Base-by-base conservation (phyloP, 257 asterid genomes). In the Solanum clarkiae region DNA sequence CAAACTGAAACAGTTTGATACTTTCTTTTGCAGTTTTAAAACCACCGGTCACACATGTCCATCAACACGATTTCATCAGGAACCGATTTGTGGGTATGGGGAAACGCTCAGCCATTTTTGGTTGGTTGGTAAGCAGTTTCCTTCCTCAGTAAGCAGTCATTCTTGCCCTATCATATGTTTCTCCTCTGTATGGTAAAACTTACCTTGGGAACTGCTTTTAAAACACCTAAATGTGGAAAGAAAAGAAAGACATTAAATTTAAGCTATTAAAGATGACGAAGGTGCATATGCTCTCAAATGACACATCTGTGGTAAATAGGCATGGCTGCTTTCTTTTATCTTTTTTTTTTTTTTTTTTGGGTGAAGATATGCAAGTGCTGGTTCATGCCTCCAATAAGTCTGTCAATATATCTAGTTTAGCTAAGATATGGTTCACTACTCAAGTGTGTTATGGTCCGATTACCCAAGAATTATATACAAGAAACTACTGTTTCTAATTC, bases 11-110 rank as follows among this genome's bases (percentile, higher is more conserved):
- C 45, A 42, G 18, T 22, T 62, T 62, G 75, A n/a, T 42, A 22
- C 29, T 9, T 62, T 69, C 26, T 45, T 54, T 16, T 89, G 90
- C 97, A 93, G 97, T 81, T 86, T 71, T 93, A 75, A 90, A 90
- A 84, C 92, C 90, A 44, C 89, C 85, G 91, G 80, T 97, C 85
- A 95, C 98, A n/a, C 88, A 94, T 86, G 99, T 97, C 71, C 98
- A 92, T 1, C 89, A 95, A 69, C 98, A 97, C 65, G 98, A 95
- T 85, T 97, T 97, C 91, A 94, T 97, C 90, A 95, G 88, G 92
- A 90, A 40, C 74, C 94, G 99, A 11, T 97, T 93, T 92, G 86
- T 74, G 87, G 99, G 99, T 69, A 13, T 93, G 84, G 98, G 95
- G 55, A 91, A 71, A 90, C 89, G 83, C 84, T 92, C 96, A 62